These are phyloP conservation scores for Yarrowia galli DNA, from an alignment of 1,139 yeast species.

Conservation along the genomic window DNA sequence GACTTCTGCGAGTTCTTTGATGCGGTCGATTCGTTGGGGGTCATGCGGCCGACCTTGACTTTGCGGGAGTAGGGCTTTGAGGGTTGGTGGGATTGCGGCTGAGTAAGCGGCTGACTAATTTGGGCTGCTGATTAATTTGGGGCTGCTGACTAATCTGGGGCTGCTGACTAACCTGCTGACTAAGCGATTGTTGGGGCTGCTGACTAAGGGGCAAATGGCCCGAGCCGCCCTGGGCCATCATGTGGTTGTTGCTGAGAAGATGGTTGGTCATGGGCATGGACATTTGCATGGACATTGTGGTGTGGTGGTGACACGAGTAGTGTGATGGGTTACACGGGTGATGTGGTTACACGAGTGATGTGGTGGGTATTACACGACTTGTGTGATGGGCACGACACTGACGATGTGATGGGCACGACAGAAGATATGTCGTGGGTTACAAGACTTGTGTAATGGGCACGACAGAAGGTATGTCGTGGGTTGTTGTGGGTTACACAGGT, in stretches of 20 bases:
- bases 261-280: constrained; percentile 38
- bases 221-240: constrained; percentile 7
- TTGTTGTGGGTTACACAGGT: too few relatives aligned
- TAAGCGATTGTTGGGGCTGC: too few relatives aligned
- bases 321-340: too few relatives aligned
- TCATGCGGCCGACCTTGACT: constrained; percentile 48
- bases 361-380: too few relatives aligned
- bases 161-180: background rate
- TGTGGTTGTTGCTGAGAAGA: constrained; percentile 17
- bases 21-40: constrained; percentile 46
- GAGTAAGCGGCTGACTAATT: background rate
- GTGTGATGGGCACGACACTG: too few relatives aligned
- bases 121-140: constrained; percentile 4
- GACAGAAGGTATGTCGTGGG: too few relatives aligned
- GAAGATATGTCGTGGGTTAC: too few relatives aligned
- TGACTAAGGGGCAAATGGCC: background rate
- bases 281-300: constrained; percentile 6
- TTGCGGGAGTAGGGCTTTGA: constrained; percentile 22
- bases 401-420: too few relatives aligned
- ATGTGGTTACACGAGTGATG: too few relatives aligned
- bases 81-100: background rate
- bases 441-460: too few relatives aligned
- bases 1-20: constrained; percentile 46
- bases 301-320: too few relatives aligned
- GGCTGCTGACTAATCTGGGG: constrained; percentile 5